Conservation (phyloP, 257 asterid species). For the Plantago major region DNA sequence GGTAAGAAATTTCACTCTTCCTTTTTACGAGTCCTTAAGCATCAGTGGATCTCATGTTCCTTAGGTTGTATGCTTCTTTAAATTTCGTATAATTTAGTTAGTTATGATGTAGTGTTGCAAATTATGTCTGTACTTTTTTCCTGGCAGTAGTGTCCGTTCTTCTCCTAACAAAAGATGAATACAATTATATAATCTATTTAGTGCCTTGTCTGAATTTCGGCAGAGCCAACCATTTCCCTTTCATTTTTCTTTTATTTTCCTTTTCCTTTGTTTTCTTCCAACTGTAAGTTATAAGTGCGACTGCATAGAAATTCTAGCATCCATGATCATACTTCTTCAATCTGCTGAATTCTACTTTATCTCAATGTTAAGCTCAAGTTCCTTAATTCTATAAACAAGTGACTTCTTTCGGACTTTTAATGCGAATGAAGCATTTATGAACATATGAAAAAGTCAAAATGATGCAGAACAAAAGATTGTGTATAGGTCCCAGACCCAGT, state of each 20-base stretch:
- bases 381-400: not conserved
- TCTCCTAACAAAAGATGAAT: not conserved
- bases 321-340: not conserved
- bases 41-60: conserved; percentile 1
- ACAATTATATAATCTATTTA: not conserved
- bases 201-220: not conserved
- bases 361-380: not conserved
- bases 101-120: not conserved
- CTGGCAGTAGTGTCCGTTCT: not conserved
- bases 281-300: not conserved
- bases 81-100: not conserved
- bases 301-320: not conserved
- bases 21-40: not conserved
- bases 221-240: too few relatives aligned
- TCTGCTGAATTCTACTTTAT: not conserved
- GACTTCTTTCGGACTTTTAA: not conserved
- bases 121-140: not conserved
- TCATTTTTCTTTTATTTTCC: too few relatives aligned
- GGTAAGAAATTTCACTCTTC: conserved; percentile 36
- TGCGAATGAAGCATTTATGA: too few relatives aligned
- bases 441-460: too few relatives aligned
- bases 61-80: not conserved
- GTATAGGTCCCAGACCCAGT: too few relatives aligned
- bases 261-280: not conserved
- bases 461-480: too few relatives aligned